A percentile compares a stretch with the other conserved stretches of the same genome.
These are phyloP conservation scores for Desmodesmus armatus DNA, from an alignment of 139 green algal species.

Conservation along the genomic window DNA sequence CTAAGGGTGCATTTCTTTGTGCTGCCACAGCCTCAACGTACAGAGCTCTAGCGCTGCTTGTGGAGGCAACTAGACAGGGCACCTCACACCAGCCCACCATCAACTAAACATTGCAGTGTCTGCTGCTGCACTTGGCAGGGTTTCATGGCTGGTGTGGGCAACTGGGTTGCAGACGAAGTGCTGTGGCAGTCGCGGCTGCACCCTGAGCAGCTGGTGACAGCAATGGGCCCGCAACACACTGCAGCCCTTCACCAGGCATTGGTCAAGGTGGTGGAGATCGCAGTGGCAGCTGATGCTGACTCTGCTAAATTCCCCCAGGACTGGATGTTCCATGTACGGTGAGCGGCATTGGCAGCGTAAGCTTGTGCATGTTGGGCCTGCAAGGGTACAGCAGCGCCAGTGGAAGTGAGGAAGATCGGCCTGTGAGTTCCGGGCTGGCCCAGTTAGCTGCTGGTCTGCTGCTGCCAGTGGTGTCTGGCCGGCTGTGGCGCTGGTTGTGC, in stretches of 20 bases:
- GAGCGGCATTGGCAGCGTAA: background rate
- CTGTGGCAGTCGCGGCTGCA: conserved; percentile 82
- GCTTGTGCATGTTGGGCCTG: too few species aligned
- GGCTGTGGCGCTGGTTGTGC: too few species aligned
- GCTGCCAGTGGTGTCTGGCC: too few species aligned
- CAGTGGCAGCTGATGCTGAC: conserved; percentile 74
- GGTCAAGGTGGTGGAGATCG: conserved; percentile 63
- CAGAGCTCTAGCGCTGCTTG: too few species aligned
- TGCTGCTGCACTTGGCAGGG: conserved; percentile 50
- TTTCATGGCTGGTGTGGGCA: conserved; percentile 86
- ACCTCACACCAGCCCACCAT: too few species aligned
- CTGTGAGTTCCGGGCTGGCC: too few species aligned
- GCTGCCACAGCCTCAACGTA: too few species aligned
- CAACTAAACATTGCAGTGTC: background rate
- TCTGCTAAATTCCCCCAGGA: conserved; percentile 62
- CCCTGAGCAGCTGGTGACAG: conserved; percentile 72
- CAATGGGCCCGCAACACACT: conserved; percentile 53
- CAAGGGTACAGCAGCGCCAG: too few species aligned
- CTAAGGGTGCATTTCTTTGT: too few species aligned
- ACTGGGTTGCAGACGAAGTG: conserved; percentile 95
- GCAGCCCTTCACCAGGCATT: conserved; percentile 56
- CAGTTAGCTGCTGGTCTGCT: too few species aligned
- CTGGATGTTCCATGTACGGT: conserved; percentile 92
- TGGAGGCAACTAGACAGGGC: too few species aligned
- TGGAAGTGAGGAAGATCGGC: too few species aligned